Percentiles rank a stretch among this genome's conserved stretches.
Conservation (phyloP, 202 grass and related monocot species). For the Setaria viridis region DNA sequence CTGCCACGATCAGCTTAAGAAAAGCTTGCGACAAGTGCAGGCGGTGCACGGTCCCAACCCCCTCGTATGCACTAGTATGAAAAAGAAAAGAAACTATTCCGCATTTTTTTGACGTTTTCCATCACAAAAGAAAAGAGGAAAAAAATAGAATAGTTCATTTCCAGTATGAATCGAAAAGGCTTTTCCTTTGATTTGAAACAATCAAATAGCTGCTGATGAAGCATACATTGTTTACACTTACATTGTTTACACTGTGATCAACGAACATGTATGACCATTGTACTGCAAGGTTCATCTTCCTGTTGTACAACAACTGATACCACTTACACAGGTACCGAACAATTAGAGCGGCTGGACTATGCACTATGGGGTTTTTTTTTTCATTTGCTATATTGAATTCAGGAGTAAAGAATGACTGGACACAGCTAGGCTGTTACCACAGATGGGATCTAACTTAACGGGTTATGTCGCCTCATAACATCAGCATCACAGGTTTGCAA, state of each 20-base stretch:
- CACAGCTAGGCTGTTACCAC: conserved; percentile 29
- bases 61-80: no score
- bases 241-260: conserved; percentile 32
- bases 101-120: not conserved
- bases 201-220: conserved; percentile 31
- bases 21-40: no score
- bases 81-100: no score
- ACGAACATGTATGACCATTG: conserved; percentile 40
- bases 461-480: conserved; percentile 37
- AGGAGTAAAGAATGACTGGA: conserved; percentile 34
- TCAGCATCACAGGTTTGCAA: conserved; percentile 30
- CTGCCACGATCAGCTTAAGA: no score
- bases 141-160: not conserved
- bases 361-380: conserved; percentile 41
- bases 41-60: no score
- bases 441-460: conserved; percentile 28
- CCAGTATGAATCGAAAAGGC: not conserved
- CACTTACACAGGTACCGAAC: conserved; percentile 25
- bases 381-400: conserved; percentile 45
- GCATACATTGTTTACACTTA: conserved; percentile 25
- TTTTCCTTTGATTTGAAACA: conserved; percentile 21
- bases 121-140: not conserved
- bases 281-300: conserved; percentile 21
- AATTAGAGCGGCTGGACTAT: conserved; percentile 42
- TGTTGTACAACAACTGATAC: conserved; percentile 50